phyloP scores from a whole-genome alignment of 495 filamentous ascomycete genomes.

The Niebla homalea region DNA sequence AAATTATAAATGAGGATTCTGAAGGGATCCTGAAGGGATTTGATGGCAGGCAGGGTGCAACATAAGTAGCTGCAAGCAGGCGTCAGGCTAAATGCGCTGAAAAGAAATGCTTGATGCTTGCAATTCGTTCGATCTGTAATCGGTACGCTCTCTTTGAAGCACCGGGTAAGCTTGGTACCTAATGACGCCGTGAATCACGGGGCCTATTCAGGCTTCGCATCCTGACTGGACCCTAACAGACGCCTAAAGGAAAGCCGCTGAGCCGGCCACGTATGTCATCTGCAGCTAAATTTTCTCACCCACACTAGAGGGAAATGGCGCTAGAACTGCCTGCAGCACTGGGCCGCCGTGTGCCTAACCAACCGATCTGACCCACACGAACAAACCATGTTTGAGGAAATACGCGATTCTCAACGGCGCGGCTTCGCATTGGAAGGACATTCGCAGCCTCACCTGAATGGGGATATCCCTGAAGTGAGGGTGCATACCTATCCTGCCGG shows the following conservation, averaged over 20 bases:
- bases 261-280: slow-evolving; percentile 14
- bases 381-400: too few species aligned
- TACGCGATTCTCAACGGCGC: neutral
- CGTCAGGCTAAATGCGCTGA: neutral
- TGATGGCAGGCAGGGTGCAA: neutral
- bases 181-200: neutral
- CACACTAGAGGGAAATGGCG: too few species aligned
- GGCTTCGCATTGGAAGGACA: neutral
- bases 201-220: slow-evolving; percentile 7
- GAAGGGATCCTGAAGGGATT: neutral
- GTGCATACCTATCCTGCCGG: too few species aligned
- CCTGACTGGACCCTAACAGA: slow-evolving; percentile 3
- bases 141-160: neutral
- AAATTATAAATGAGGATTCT: neutral
- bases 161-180: slow-evolving; percentile 1
- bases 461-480: too few species aligned
- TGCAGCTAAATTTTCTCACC: slow-evolving; percentile 13
- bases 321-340: too few species aligned
- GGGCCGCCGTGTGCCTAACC: too few species aligned
- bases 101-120: neutral
- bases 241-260: neutral
- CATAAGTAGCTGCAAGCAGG: neutral
- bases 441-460: neutral
- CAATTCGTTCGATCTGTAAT: slow-evolving; percentile 3
- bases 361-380: too few species aligned